Evolutionary conservation across 805 yeast genomes (phyloP).

Genomic region (Ogataea thermomethanolica): DNA sequence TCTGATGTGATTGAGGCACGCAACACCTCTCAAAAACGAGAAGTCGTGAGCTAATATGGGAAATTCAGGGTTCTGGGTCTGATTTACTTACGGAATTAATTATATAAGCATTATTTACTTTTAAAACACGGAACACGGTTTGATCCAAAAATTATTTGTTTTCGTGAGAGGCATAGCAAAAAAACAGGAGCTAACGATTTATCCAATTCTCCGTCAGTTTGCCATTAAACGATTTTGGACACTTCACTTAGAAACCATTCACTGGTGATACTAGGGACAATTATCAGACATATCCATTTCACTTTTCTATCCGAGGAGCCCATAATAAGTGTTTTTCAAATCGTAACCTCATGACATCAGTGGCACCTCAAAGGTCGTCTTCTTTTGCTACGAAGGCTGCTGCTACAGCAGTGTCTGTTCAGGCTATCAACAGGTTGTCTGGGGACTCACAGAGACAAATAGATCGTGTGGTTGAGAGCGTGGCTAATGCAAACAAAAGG

Average conservation of each 20-base stretch:
- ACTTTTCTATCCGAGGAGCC: not conserved
- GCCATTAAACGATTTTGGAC: too few relatives aligned
- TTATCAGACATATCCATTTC: not conserved
- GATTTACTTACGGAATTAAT: not conserved
- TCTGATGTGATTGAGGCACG: not conserved
- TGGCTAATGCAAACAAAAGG: conserved; percentile 36
- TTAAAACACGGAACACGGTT: conserved; percentile 9
- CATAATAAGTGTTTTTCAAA: not conserved
- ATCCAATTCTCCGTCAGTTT: not conserved
- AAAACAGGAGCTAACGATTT: not conserved
- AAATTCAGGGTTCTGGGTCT: too few relatives aligned
- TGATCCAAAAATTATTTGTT: conserved; percentile 3
- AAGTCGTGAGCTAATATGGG: conserved; percentile 1
- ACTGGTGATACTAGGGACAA: not conserved
- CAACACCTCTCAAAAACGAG: not conserved
- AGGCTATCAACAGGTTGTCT: not conserved
- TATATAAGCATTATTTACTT: conserved; percentile 3
- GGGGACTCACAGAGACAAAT: conserved; percentile 8
- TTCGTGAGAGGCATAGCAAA: not conserved
- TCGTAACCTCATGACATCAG: conserved; percentile 10
- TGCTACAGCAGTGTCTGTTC: conserved; percentile 14
- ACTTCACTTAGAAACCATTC: not conserved
- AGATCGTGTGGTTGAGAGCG: conserved; percentile 41
- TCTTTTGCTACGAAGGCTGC: conserved; percentile 30
- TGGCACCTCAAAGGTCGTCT: conserved; percentile 13